Evolutionary conservation across 805 yeast species (phyloP).

Genomic region (Ogataea kodamae): DNA sequence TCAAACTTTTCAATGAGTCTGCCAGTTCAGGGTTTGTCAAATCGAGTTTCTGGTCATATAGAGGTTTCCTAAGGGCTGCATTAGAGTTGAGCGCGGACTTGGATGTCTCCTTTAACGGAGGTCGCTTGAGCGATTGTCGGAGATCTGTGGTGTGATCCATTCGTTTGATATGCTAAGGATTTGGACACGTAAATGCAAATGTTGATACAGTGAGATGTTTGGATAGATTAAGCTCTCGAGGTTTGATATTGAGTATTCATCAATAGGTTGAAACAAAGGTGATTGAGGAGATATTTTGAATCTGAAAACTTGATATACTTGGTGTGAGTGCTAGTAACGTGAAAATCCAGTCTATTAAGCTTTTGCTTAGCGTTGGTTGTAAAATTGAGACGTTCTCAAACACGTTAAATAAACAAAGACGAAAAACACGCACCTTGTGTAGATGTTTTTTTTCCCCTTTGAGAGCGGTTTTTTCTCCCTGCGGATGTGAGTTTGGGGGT

Average conservation of each 20-base stretch:
- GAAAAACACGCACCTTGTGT: slow-evolving; percentile 10
- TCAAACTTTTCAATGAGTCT: slow-evolving; percentile 6
- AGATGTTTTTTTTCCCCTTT: slow-evolving; percentile 9
- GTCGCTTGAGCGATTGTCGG: slow-evolving; percentile 15
- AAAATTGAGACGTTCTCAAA: slow-evolving; percentile 7
- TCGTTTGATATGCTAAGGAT: slow-evolving; percentile 4
- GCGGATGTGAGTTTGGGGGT: slow-evolving; percentile 8
- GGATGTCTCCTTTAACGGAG: slow-evolving; percentile 30
- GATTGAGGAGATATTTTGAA: not conserved
- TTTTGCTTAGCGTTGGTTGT: not conserved
- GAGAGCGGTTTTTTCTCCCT: too few species aligned
- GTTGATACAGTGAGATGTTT: slow-evolving; percentile 3
- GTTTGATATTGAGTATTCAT: slow-evolving; percentile 4
- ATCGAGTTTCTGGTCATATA: slow-evolving; percentile 23
- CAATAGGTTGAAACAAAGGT: slow-evolving; percentile 1
- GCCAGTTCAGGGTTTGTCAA: slow-evolving; percentile 8
- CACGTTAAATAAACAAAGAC: slow-evolving; percentile 13
- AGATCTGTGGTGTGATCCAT: slow-evolving; percentile 16
- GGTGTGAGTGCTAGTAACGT: not conserved
- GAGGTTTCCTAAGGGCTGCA: slow-evolving; percentile 20
- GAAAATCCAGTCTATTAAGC: not conserved
- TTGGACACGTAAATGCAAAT: slow-evolving; percentile 7
- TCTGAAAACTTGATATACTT: not conserved
- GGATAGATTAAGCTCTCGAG: not conserved
- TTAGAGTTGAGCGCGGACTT: slow-evolving; percentile 25